Percentiles rank a stretch among this genome's conserved stretches.
Evolutionary conservation across 75 land plant genomes (phyloP).

Genomic region (Sequoia sempervirens): DNA sequence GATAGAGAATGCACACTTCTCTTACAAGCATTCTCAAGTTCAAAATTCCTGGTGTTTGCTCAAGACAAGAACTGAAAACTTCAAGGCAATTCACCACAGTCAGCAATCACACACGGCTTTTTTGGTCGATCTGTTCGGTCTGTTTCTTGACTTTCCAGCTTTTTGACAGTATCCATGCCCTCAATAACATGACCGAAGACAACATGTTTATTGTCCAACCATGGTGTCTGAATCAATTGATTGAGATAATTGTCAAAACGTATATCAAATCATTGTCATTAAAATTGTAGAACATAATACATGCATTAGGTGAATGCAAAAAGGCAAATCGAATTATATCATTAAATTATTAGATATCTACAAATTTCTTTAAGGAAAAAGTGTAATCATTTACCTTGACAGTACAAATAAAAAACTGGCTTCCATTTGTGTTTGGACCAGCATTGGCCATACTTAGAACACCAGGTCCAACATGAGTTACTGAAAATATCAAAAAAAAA

Average conservation of each 20-base stretch:
- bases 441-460: constrained; percentile 96
- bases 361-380: neutral
- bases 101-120: constrained; percentile 66
- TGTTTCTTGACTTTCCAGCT: constrained; percentile 66
- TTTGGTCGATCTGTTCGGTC: constrained; percentile 73
- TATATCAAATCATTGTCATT: neutral
- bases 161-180: constrained; percentile 79
- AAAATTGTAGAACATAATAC: neutral
- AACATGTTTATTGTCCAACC: constrained; percentile 87
- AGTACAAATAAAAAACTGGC: constrained; percentile 95
- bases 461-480: constrained; percentile 78
- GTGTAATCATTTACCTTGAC: constrained; percentile 48
- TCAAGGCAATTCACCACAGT: constrained; percentile 71
- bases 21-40: neutral
- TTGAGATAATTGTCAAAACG: neutral
- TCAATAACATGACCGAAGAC: constrained; percentile 93
- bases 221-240: constrained; percentile 54
- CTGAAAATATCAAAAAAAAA: constrained; percentile 32
- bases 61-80: neutral
- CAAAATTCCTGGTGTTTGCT: neutral
- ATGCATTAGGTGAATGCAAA: neutral
- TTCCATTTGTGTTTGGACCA: constrained; percentile 94
- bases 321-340: neutral
- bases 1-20: neutral
- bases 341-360: neutral